These are phyloP conservation scores for Porosira glacialis DNA, from an alignment of 352 stramenopile genomes.

Conservation along the genomic window DNA sequence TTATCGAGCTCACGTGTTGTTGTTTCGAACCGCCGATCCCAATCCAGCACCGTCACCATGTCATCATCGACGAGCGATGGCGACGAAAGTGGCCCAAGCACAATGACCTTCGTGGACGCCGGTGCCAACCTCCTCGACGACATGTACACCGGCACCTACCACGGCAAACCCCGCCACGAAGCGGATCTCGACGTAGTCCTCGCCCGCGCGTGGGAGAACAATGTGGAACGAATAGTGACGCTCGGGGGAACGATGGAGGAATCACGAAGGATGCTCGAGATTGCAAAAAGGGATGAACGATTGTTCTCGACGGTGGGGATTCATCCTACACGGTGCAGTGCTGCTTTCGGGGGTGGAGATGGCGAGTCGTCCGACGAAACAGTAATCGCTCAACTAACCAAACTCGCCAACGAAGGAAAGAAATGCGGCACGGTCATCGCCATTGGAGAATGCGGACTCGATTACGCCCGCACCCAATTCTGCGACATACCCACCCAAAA, in stretches of 20 bases:
- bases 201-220: constrained; percentile 80
- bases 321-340: constrained; percentile 90
- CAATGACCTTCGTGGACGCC: constrained; percentile 93
- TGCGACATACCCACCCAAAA: constrained; percentile 87
- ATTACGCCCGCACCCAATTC: constrained; percentile 96
- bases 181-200: constrained; percentile 87
- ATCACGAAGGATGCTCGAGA: constrained; percentile 57
- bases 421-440: too few relatives aligned
- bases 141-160: constrained; percentile 87
- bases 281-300: constrained; percentile 49
- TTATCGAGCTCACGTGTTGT: too few relatives aligned
- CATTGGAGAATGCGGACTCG: constrained; percentile 93
- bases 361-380: too few relatives aligned
- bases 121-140: constrained; percentile 91
- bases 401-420: too few relatives aligned
- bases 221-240: constrained; percentile 89
- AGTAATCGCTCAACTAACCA: too few relatives aligned
- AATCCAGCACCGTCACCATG: too few relatives aligned
- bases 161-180: constrained; percentile 82
- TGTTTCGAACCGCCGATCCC: too few relatives aligned
- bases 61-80: too few relatives aligned
- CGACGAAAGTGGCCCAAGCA: too few relatives aligned
- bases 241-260: constrained; percentile 83
- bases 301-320: constrained; percentile 89
- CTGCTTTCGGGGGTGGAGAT: too few relatives aligned